Base-by-base conservation (phyloP, 164 flowering plant genomes). In the Chimonanthus salicifolius region DNA sequence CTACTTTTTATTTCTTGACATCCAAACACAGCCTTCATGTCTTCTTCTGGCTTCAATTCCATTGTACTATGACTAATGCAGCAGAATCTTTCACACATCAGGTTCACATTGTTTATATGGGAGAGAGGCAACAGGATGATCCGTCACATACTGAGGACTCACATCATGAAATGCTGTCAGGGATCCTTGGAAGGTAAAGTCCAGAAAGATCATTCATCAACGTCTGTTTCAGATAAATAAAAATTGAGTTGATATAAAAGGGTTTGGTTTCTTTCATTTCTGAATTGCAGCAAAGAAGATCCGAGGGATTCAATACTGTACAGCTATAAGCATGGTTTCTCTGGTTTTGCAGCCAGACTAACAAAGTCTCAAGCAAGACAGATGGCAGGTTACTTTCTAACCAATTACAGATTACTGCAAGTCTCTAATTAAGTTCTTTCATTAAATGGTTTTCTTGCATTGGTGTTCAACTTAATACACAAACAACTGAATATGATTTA, bases 261-360 rank as follows among this genome's bases (percentile, higher is more conserved):
- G 60, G 15, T 10, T 54, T 54, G 60, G 16, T 33, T 7, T 18
- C 20, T 21, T 63, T 18, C 18, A 13, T 63, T 63, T 63, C 5
- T 4, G 21, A 33, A 21, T 18, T 80, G 50, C 81, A 86, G 89
- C 81, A 82, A 83, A 68, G 80, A 86, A 70, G 75, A 68, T 7
- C 84, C 87, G 7, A 54, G 54, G 50, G 72, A 63, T 11, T 78
- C 76, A 3, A 76, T 88, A 47, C 62, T 88, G 47, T 84, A 85
- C 75, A 83, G 83, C 64, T 88, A 86, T 62, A 81, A 68, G 74
- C 86, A 86, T 73, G 87, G 86, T 6, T 87, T 87, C 74, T 87
- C 87, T 1, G 88, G 90, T 54, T 86, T 87, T 77, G 83, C 88
- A 49, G 90, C 85, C 4, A 75, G 76, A 46, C 62, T 87, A 64